Evolutionary conservation across 352 stramenopile genomes (phyloP).

Genomic region (Pythium dissimile): DNA sequence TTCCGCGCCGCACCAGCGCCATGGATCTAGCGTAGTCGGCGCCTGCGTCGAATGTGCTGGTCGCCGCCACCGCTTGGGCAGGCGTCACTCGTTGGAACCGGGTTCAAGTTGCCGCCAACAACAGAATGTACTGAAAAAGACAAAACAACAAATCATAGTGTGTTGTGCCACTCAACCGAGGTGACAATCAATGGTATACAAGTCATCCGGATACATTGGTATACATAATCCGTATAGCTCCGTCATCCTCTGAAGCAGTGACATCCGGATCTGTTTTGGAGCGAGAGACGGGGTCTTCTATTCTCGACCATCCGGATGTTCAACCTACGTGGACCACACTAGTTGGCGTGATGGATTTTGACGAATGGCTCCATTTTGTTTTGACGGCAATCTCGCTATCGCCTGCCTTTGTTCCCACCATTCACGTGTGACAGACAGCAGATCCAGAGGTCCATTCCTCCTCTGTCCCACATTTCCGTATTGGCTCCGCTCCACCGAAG

Average conservation of each 20-base stretch:
- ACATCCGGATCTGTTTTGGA: conserved; percentile 3
- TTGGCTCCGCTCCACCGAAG: background rate
- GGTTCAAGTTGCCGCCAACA: conserved; percentile 25
- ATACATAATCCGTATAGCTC: too few species aligned
- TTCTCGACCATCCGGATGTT: conserved; percentile 13
- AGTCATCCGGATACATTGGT: background rate
- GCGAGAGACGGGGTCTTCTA: conserved; percentile 18
- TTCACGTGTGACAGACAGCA: conserved; percentile 20
- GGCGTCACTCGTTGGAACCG: background rate
- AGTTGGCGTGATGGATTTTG: background rate
- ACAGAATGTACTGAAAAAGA: background rate
- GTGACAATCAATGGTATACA: conserved; percentile 7
- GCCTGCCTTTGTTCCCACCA: background rate
- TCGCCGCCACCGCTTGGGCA: background rate
- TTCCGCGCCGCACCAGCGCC: background rate
- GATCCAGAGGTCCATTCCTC: background rate
- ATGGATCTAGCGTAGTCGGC: background rate
- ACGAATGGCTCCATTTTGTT: conserved; percentile 19
- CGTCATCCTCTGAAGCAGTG: too few species aligned
- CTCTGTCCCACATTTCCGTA: too few species aligned
- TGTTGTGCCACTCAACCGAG: background rate
- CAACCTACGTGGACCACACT: conserved; percentile 18
- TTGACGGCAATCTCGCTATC: conserved; percentile 12
- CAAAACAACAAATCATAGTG: conserved; percentile 1
- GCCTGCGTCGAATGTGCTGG: background rate